phyloP scores from a whole-genome alignment of 108 stramenopile species.

The Nitzschia palea region DNA sequence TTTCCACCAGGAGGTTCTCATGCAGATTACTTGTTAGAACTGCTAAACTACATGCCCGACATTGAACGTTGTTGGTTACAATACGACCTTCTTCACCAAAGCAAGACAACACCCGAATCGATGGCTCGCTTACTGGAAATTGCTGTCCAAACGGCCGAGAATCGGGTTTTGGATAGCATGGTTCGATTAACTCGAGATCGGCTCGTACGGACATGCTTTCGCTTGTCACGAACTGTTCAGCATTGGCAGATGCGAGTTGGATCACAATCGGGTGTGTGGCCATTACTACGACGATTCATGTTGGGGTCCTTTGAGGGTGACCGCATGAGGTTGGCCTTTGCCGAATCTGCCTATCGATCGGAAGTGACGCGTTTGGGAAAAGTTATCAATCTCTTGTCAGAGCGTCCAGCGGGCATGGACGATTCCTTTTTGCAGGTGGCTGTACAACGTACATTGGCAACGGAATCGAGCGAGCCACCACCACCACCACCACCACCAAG shows the following conservation, averaged over 20 bases:
- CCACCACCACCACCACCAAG: neutral
- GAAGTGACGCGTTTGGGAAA: slow-evolving; percentile 63
- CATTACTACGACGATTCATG: neutral
- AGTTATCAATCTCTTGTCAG: slow-evolving; percentile 39
- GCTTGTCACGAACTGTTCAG: slow-evolving; percentile 50
- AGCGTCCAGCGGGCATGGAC: slow-evolving; percentile 57
- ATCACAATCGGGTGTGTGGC: slow-evolving; percentile 2
- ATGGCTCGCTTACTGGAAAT: slow-evolving; percentile 22
- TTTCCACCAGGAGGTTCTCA: slow-evolving; percentile 32
- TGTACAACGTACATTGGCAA: neutral
- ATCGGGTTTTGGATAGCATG: slow-evolving; percentile 59
- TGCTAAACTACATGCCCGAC: slow-evolving; percentile 22
- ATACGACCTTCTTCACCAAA: no score
- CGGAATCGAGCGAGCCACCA: neutral
- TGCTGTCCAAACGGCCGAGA: slow-evolving; percentile 40
- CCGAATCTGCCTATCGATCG: slow-evolving; percentile 56
- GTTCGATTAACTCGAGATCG: slow-evolving; percentile 71
- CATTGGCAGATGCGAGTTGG: slow-evolving; percentile 63
- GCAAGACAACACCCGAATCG: neutral
- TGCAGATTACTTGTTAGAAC: slow-evolving; percentile 20
- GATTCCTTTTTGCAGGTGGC: slow-evolving; percentile 22
- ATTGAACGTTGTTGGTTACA: slow-evolving; percentile 15
- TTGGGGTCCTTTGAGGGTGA: slow-evolving; percentile 30
- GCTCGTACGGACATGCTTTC: slow-evolving; percentile 51
- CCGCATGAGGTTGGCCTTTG: slow-evolving; percentile 43